These are phyloP conservation scores for Ciborinia camelliae DNA, from an alignment of 2,329 filamentous ascomycete genomes.

Conservation along the genomic window DNA sequence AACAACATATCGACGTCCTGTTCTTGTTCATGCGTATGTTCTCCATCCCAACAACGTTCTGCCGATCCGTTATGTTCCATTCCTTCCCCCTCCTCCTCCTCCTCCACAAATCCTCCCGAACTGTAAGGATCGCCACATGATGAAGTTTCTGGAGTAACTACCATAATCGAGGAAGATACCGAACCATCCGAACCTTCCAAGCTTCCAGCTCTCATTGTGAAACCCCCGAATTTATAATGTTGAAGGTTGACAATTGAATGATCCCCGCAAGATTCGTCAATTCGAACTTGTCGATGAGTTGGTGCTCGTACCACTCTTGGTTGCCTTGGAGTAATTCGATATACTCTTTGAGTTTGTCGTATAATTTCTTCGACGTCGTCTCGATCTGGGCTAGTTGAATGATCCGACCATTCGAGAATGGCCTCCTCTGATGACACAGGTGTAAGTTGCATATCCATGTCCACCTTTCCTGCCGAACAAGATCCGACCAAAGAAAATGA, in stretches of 20 bases:
- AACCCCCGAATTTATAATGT: slow-evolving; percentile 7
- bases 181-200: slow-evolving; percentile 30
- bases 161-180: slow-evolving; percentile 32
- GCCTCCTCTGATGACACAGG: slow-evolving; percentile 18
- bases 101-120: slow-evolving; percentile 28
- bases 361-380: slow-evolving; percentile 15
- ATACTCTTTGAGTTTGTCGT: slow-evolving; percentile 13
- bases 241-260: slow-evolving; percentile 1
- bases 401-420: slow-evolving; percentile 16
- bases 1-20: slow-evolving; percentile 41
- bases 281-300: slow-evolving; percentile 9
- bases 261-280: neutral
- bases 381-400: slow-evolving; percentile 14
- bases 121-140: slow-evolving; percentile 34
- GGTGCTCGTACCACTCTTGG: slow-evolving; percentile 13
- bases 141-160: slow-evolving; percentile 33
- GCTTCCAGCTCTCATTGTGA: too few species aligned
- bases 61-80: slow-evolving; percentile 3
- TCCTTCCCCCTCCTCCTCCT: slow-evolving; percentile 28
- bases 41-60: slow-evolving; percentile 5
- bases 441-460: slow-evolving; percentile 18
- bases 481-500: slow-evolving; percentile 11
- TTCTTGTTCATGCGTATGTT: slow-evolving; percentile 31
- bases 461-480: slow-evolving; percentile 5
- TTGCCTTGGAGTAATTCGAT: neutral